Base-by-base conservation (phyloP, 495 filamentous ascomycete species). In the Beverwykella pulmonaria region DNA sequence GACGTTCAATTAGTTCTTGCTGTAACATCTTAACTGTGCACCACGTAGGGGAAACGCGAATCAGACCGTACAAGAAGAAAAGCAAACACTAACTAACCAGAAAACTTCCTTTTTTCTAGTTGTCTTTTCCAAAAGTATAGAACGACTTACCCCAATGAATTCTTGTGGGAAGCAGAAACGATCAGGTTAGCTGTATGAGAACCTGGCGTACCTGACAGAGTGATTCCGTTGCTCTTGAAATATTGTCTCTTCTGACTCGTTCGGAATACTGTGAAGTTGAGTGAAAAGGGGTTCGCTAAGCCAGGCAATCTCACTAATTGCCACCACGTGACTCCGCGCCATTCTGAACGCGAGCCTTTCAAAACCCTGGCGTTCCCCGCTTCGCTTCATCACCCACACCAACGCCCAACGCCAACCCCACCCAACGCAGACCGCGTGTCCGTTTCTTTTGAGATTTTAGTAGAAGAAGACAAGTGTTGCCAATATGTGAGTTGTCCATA, bases 241-340 rank as follows among this genome's bases (percentile, higher is more conserved):
- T n/a, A n/a, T n/a, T n/a, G n/a, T n/a, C n/a, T n/a, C n/a, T n/a
- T n/a, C n/a, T n/a, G n/a, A n/a, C n/a, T n/a, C n/a, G n/a, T n/a
- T n/a, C n/a, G n/a, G n/a, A n/a, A n/a, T n/a, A n/a, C n/a, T 12
- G 32, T 12, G 12, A 34, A 34, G 39, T 4, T 44, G 48, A 50
- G 19, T 19, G 25, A 27, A 55, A 32, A 55, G 30, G 52, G 52
- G 52, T 20, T n/a, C 52, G 52, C 52, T 34, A 55, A 34, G 52
- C 52, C 29, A 12, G 32, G 12, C 32, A 34, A 55, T 55, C 25
- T 32, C 30, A 22, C 30, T 27, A 59, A 52, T 50, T 23, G 44
- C 44, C 58, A 61, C 44, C 44, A 59, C 55, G 55, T 59, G 55
- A 59, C 25, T 44, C 10, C 55, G 55, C 36, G 55, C n/a, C 30